phyloP scores from a whole-genome alignment of 306 rosid genomes.

The Medicago ruthenica region DNA sequence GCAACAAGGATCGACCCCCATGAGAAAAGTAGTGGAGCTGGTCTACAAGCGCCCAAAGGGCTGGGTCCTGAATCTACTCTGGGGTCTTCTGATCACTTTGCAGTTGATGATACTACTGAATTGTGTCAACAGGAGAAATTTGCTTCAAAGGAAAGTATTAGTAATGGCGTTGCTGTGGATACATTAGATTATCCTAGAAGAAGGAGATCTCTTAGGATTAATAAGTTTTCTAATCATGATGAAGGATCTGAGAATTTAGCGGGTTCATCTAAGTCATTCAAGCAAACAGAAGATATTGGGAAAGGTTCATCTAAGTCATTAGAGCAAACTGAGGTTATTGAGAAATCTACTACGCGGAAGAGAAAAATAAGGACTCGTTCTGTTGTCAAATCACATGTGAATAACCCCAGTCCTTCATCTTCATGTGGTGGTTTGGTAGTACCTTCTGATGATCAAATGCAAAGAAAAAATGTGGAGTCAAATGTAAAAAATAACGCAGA shows the following conservation, averaged over 20 bases:
- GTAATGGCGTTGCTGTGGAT: slow-evolving; percentile 37
- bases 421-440: slow-evolving; percentile 36
- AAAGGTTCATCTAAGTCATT: slow-evolving; percentile 46
- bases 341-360: slow-evolving; percentile 42
- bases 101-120: slow-evolving; percentile 39
- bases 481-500: slow-evolving; percentile 39
- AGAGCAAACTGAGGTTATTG: slow-evolving; percentile 42
- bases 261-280: slow-evolving; percentile 48
- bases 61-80: slow-evolving; percentile 48
- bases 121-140: slow-evolving; percentile 43
- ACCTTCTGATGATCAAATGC: slow-evolving; percentile 42
- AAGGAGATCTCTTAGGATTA: slow-evolving; percentile 65
- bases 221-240: slow-evolving; percentile 48
- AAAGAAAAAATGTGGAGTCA: slow-evolving; percentile 23
- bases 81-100: slow-evolving; percentile 37
- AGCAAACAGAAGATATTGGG: slow-evolving; percentile 28
- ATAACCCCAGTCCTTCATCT: slow-evolving; percentile 43
- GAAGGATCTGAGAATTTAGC: slow-evolving; percentile 46
- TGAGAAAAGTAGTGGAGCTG: slow-evolving; percentile 42
- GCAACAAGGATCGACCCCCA: slow-evolving; percentile 35
- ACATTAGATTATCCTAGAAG: slow-evolving; percentile 50
- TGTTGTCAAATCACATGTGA: slow-evolving; percentile 41
- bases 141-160: slow-evolving; percentile 41
- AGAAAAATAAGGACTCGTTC: slow-evolving; percentile 43
- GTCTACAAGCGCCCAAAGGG: slow-evolving; percentile 36